These are phyloP conservation scores for Geosmithia putterillii DNA, from an alignment of 2,329 filamentous ascomycete genomes.

Conservation along the genomic window DNA sequence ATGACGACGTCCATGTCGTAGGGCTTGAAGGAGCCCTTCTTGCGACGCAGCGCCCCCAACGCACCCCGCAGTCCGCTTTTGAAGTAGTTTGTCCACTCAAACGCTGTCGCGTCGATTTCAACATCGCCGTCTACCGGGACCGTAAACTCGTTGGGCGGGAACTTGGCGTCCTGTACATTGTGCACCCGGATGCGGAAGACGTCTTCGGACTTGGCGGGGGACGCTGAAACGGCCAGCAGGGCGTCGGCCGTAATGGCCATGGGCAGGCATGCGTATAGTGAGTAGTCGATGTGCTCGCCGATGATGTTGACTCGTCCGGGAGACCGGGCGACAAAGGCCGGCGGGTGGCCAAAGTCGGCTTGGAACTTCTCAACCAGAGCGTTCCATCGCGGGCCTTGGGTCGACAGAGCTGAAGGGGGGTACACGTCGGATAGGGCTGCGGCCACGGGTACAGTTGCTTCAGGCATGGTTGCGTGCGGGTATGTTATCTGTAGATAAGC, in stretches of 20 bases:
- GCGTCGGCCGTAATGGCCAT: constrained; percentile 92
- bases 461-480: constrained; percentile 36
- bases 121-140: constrained; percentile 51
- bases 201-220: constrained; percentile 31
- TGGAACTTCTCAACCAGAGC: constrained; percentile 60
- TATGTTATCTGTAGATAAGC: too few relatives aligned
- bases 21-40: constrained; percentile 49
- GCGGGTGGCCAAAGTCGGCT: constrained; percentile 52
- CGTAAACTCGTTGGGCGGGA: constrained; percentile 62
- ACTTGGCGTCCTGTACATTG: constrained; percentile 67
- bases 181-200: constrained; percentile 61
- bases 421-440: constrained; percentile 73
- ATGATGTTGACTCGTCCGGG: constrained; percentile 97
- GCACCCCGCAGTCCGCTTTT: constrained; percentile 81
- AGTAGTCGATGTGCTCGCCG: constrained; percentile 98
- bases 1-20: constrained; percentile 74
- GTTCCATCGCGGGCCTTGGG: constrained; percentile 66
- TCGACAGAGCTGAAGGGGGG: constrained; percentile 54
- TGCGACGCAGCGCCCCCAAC: constrained; percentile 61
- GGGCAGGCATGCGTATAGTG: constrained; percentile 86
- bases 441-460: constrained; percentile 55
- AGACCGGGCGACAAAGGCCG: constrained; percentile 77
- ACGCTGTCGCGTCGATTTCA: constrained; percentile 72
- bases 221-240: constrained; percentile 64
- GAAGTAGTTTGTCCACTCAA: constrained; percentile 99